Evolutionary conservation across 345 rosid genomes (phyloP).

Genomic region (Ceriops zippeliana): DNA sequence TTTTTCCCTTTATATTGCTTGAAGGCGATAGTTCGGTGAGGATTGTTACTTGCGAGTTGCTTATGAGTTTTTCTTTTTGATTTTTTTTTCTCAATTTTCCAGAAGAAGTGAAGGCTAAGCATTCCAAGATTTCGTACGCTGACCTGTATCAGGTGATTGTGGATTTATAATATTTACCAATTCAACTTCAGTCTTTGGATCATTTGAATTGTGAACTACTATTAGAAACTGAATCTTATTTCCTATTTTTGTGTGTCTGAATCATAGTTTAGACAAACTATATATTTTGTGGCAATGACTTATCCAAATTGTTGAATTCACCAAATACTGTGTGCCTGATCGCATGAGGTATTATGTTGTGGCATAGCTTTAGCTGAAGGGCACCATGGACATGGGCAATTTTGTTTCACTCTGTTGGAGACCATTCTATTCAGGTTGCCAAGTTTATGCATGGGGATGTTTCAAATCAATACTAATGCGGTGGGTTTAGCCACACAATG

Average conservation of each 20-base stretch:
- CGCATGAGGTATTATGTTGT: not conserved
- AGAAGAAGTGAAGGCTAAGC: constrained; percentile 80
- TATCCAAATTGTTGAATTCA: not conserved
- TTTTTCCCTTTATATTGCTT: no score
- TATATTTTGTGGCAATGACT: not conserved
- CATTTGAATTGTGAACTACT: not conserved
- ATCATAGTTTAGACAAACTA: no score
- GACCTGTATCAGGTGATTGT: constrained; percentile 59
- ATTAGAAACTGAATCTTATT: not conserved
- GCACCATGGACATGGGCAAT: not conserved
- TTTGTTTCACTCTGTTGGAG: not conserved
- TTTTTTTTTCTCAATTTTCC: constrained; percentile 5
- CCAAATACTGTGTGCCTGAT: not conserved
- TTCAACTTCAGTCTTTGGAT: not conserved
- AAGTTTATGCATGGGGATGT: not conserved
- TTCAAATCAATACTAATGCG: not conserved
- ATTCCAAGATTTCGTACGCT: constrained; percentile 77
- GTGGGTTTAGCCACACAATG: not conserved
- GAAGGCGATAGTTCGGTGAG: no score
- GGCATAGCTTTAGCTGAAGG: not conserved
- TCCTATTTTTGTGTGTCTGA: not conserved
- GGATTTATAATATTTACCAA: not conserved
- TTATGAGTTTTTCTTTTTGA: not conserved
- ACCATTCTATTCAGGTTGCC: not conserved
- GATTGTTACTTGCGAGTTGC: not conserved